phyloP scores from a whole-genome alignment of 179 eudicot species.

The Silene noctiflora region DNA sequence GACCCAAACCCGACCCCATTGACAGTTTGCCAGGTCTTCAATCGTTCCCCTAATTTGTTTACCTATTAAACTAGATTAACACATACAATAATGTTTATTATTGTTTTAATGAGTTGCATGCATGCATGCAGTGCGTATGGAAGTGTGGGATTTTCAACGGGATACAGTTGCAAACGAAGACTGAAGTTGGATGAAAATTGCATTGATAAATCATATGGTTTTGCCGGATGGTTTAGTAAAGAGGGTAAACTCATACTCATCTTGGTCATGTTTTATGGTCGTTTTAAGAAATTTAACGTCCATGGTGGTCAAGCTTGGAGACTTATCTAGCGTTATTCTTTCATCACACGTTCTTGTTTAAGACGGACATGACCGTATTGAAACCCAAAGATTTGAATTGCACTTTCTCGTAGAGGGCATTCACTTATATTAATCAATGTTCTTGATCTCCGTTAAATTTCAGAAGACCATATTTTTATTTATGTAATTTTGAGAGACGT shows the following conservation, averaged over 20 bases:
- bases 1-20: too few relatives aligned
- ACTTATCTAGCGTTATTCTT: not conserved
- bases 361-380: too few relatives aligned
- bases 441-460: too few relatives aligned
- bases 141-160: slow-evolving; percentile 72
- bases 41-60: too few relatives aligned
- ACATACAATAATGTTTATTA: not conserved
- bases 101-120: not conserved
- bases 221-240: slow-evolving; percentile 61
- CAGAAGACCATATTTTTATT: too few relatives aligned
- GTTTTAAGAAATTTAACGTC: slow-evolving; percentile 56
- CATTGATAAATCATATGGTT: slow-evolving; percentile 50
- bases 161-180: slow-evolving; percentile 57
- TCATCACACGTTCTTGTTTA: too few relatives aligned
- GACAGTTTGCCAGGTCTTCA: too few relatives aligned
- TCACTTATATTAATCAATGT: too few relatives aligned
- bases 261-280: slow-evolving; percentile 69
- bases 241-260: slow-evolving; percentile 57
- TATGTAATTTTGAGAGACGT: too few relatives aligned
- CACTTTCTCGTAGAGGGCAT: too few relatives aligned
- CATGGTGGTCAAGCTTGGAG: slow-evolving; percentile 65
- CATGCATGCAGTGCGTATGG: slow-evolving; percentile 61
- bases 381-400: too few relatives aligned
- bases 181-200: slow-evolving; percentile 40
- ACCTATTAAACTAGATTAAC: not conserved